A percentile compares a stretch with the other conserved stretches of the same genome.
Evolutionary conservation across 148 eudicot genomes (phyloP).

Genomic region (Suaeda aralocaspica): DNA sequence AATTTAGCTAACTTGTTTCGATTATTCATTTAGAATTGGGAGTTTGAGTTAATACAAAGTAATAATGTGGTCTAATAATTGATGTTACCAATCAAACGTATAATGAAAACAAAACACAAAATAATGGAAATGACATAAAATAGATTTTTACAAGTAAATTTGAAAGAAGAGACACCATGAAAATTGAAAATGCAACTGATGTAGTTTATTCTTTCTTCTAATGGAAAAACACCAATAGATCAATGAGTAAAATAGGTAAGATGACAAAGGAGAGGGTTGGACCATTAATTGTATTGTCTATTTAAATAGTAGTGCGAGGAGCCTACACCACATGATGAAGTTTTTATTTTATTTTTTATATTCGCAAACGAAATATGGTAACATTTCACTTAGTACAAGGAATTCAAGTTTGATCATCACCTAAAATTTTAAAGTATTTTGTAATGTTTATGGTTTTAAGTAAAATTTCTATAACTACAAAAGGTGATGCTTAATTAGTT

Average conservation of each 20-base stretch:
- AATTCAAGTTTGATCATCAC: neutral
- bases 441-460: too few relatives aligned
- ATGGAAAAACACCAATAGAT: slow-evolving; percentile 8
- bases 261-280: slow-evolving; percentile 22
- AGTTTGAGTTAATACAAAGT: too few relatives aligned
- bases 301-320: slow-evolving; percentile 30
- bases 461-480: too few relatives aligned
- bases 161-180: slow-evolving; percentile 2
- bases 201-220: slow-evolving; percentile 1
- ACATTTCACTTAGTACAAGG: neutral
- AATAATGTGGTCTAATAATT: too few relatives aligned
- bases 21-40: too few relatives aligned
- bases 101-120: neutral
- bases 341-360: too few relatives aligned
- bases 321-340: slow-evolving; percentile 32
- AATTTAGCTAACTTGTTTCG: too few relatives aligned
- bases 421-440: too few relatives aligned
- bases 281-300: slow-evolving; percentile 29
- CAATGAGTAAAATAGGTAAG: neutral
- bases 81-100: neutral
- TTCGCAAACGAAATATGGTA: neutral
- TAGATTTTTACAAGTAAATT: neutral
- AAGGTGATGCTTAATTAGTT: too few relatives aligned
- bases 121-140: neutral
- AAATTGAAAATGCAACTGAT: neutral